Conservation (phyloP, 2,329 filamentous ascomycete species). For the Penicillium sp. region DNA sequence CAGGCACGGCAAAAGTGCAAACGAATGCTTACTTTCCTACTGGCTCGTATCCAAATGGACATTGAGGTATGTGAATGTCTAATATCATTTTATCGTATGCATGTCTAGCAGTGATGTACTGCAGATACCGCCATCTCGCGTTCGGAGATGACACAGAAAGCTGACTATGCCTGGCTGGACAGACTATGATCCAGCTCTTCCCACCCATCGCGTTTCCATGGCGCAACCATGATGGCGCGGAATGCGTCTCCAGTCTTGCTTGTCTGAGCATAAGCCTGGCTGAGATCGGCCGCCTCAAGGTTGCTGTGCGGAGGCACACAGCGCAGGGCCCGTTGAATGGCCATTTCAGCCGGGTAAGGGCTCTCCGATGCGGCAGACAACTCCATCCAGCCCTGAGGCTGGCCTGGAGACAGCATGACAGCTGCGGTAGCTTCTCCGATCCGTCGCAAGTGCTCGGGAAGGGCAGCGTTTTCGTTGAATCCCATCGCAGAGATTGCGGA, state of each 20-base stretch:
- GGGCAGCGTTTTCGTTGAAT: constrained; percentile 44
- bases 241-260: constrained; percentile 72
- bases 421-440: constrained; percentile 68
- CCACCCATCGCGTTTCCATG: constrained; percentile 72
- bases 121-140: neutral
- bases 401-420: constrained; percentile 75
- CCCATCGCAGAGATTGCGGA: constrained; percentile 66
- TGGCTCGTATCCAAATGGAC: neutral
- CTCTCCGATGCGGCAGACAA: constrained; percentile 62
- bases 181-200: constrained; percentile 40
- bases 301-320: constrained; percentile 70
- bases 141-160: neutral
- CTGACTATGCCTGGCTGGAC: constrained; percentile 17
- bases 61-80: neutral
- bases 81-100: neutral
- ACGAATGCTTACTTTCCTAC: neutral
- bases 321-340: constrained; percentile 72
- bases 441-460: constrained; percentile 50
- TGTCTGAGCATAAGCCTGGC: constrained; percentile 71
- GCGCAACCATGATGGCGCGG: constrained; percentile 73
- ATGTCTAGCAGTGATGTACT: neutral
- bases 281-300: constrained; percentile 67
- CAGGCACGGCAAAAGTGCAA: neutral
- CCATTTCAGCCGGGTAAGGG: constrained; percentile 67
- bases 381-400: constrained; percentile 77